These are phyloP conservation scores for Kwoniella heveanensis DNA, from an alignment of 768 basidiomycete species.

Conservation along the genomic window DNA sequence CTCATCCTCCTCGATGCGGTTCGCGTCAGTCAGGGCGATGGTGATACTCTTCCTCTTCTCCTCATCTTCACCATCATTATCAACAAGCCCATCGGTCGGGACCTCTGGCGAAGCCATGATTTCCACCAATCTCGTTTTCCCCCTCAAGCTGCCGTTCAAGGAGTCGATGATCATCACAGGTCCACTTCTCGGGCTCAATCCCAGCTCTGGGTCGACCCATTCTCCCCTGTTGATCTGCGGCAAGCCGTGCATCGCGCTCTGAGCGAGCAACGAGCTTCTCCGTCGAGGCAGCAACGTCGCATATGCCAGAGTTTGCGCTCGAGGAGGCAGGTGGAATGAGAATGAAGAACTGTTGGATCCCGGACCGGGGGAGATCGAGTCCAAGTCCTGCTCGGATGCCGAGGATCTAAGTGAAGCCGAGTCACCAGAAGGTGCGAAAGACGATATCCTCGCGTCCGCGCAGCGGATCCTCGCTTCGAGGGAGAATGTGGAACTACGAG, in stretches of 20 bases:
- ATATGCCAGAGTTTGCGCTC: neutral
- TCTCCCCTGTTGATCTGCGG: constrained; percentile 15
- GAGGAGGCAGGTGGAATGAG: constrained; percentile 1
- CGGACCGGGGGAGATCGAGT: neutral
- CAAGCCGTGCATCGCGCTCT: neutral
- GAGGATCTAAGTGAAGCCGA: constrained; percentile 4
- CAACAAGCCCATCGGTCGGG: neutral
- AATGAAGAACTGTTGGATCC: constrained; percentile 4
- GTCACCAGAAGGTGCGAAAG: constrained; percentile 6
- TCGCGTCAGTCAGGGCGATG: neutral
- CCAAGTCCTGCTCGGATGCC: neutral
- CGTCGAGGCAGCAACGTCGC: constrained; percentile 14
- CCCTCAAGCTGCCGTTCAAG: neutral
- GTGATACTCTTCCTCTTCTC: neutral
- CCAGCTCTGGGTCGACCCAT: constrained; percentile 18
- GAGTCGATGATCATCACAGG: neutral
- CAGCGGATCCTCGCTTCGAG: constrained; percentile 10
- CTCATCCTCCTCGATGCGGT: neutral
- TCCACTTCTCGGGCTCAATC: constrained; percentile 16
- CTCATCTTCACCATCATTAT: neutral
- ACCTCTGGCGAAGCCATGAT: neutral
- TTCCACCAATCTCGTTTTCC: constrained; percentile 1
- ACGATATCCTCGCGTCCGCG: neutral
- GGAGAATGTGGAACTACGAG: constrained; percentile 8
- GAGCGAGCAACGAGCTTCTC: constrained; percentile 7